Base-by-base conservation (phyloP, 2,329 filamentous ascomycete genomes). In the Paecilomyces sp. region DNA sequence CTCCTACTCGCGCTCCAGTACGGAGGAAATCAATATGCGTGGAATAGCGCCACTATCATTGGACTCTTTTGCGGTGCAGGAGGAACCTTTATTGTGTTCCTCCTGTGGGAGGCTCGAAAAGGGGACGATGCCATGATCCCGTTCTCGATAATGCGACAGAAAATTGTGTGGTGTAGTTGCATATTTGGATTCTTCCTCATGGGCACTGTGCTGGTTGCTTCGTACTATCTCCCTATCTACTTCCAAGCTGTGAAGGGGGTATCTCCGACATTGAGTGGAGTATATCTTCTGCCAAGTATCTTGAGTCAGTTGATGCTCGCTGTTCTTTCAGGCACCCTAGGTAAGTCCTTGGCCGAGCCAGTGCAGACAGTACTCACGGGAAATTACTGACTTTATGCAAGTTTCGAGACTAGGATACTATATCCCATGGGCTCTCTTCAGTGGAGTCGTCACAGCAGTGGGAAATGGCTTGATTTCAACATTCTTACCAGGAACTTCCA, bases 161-260 rank as follows among this genome's bases (percentile, higher is more conserved):
- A 76, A 18, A 69, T 69, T 1, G 70, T 81, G 28, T 71, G 62
- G 33, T 65, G 67, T 18, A 67, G 70, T 33, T 73, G 68, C 33
- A 55, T 71, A 11, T 76, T 69, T 59, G 66, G 70, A 8, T 69
- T 78, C 60, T 70, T 78, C 61, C 62, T 71, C 1, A 62, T 67
- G 3, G 71, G 72, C 7, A 58, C 61, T 41, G 72, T 70, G 51
- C 64, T 73, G 57, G 57, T 72, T 18, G 56, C 71, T 7, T 61
- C 78, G 0, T 81, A 78, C 66, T 81, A 79, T 64, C 67, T 81
- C 0, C 77, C 79, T 8, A 77, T 82, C 34, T 81, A 80, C 64
- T 82, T 82, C 68, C 79, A 82, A 65, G 68, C 70, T 1, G 70
- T 80, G 8, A 63, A 67, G 22, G 68, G 69, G 54, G 67, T 69